These are phyloP conservation scores for Colletotrichum limetticola DNA, from an alignment of 2,329 filamentous ascomycete genomes.

Conservation along the genomic window DNA sequence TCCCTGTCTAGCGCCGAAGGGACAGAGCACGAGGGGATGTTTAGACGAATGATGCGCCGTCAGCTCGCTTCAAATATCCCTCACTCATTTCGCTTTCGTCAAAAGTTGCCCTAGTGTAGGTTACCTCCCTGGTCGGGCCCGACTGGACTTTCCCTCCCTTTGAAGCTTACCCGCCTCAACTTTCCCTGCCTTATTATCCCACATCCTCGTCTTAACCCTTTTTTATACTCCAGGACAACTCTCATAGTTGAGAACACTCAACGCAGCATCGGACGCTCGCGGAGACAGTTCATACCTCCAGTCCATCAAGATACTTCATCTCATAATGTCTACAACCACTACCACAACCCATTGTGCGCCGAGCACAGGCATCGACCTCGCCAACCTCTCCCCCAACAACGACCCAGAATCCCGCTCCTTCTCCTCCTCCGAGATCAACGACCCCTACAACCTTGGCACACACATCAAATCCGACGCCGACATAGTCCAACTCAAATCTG, in stretches of 20 bases:
- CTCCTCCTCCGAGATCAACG: conserved; percentile 54
- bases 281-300: fast-evolving
- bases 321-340: background rate
- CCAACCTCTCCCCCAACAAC: background rate
- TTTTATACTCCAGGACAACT: background rate
- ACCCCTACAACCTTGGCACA: conserved; percentile 83
- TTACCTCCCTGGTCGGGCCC: background rate
- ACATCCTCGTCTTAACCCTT: background rate
- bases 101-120: background rate
- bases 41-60: background rate
- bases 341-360: background rate
- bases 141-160: conserved; percentile 20
- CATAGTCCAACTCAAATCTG: conserved; percentile 64
- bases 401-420: conserved; percentile 34
- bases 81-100: background rate
- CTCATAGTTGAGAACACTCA: background rate
- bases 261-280: background rate
- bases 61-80: conserved; percentile 27
- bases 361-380: conserved; percentile 13
- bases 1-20: background rate
- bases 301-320: fast-evolving
- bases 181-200: conserved; percentile 7
- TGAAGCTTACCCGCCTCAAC: conserved; percentile 5
- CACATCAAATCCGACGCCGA: conserved; percentile 83
- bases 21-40: background rate